Evolutionary conservation across 2,329 filamentous ascomycete species (phyloP).

Genomic region (Ploettnerulaceae sp.): DNA sequence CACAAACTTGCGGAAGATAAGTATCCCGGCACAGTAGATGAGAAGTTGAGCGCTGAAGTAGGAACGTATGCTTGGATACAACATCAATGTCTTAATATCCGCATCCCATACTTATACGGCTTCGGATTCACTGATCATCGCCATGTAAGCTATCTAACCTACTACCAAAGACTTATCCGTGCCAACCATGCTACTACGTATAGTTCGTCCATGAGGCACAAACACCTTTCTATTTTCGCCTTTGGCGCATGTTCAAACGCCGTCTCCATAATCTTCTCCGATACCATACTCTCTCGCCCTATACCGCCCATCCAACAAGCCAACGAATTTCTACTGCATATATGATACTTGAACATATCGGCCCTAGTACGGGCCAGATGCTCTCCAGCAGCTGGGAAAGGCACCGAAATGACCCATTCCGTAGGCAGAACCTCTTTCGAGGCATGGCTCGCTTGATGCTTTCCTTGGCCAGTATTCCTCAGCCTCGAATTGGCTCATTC

Average conservation of each 20-base stretch:
- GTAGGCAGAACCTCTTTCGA: conserved; percentile 30
- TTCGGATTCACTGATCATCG: conserved; percentile 30
- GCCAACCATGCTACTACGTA: conserved; percentile 13
- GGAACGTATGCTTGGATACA: conserved; percentile 35
- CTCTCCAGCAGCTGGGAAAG: conserved; percentile 29
- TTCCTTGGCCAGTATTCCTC: conserved; percentile 22
- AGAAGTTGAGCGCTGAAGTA: conserved; percentile 35
- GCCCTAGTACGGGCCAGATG: conserved; percentile 26
- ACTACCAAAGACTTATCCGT: conserved; percentile 5
- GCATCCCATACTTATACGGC: conserved; percentile 29
- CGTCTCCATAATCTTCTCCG: conserved; percentile 15
- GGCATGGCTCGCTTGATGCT: conserved; percentile 22
- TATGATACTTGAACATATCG: conserved; percentile 22
- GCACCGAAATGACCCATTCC: conserved; percentile 17
- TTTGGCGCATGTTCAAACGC: conserved; percentile 19
- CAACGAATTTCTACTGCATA: conserved; percentile 16
- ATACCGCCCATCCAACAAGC: conserved; percentile 8
- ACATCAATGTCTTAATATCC: conserved; percentile 30
- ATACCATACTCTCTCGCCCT: conserved; percentile 16
- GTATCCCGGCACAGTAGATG: conserved; percentile 32
- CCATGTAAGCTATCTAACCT: conserved; percentile 14
- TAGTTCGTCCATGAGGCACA: conserved; percentile 19
- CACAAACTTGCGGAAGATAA: conserved; percentile 27
- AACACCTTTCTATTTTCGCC: conserved; percentile 19
- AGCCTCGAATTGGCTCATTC: conserved; percentile 24